Base-by-base conservation (phyloP, 345 rosid genomes). In the Salix udensis region DNA sequence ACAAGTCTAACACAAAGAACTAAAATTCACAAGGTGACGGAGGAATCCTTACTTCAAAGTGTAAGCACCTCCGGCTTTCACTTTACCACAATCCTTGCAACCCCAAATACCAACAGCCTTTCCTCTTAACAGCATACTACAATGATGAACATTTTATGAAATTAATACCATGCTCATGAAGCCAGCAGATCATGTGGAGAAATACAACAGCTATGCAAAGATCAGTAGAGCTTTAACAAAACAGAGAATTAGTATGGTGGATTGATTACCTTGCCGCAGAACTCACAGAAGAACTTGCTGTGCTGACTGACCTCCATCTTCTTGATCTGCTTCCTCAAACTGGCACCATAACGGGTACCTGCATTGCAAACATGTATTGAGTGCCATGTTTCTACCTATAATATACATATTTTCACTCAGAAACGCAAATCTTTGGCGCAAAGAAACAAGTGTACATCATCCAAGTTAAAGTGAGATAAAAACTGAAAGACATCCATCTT, bases 101-200 rank as follows among this genome's bases (percentile, higher is more conserved):
- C 94, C 91, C 98, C 98, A 95, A 9, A 95, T 90, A 18, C 98
- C 98, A 6, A 93, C 98, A 65, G 92, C 98, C 83, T 93, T 91
- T 70, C 98, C 98, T 90, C 88, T 95, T 93, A 69, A 95, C 98
- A 0, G 97, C 98, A 64, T 86, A 93, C 96, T 92, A 84, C 74
- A 73, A 18, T 19, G 74, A n/a, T 2, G 7, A 31, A 55, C 11
- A 48, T 15, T 36, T 48, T 28, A 14, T 14, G 13, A 24, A 7
- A 70, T 70, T 34, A 65, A 30, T 24, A 3, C 5, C 61, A 40
- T 60, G 19, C n/a, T 19, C 13, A 24, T 5, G 21, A 19, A 19
- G 7, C 58, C 70, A 67, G 15, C 28, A 72, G 2, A 34, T 58
- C 34, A 30, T 37, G 40, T 16, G 9, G 5, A 55, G 62, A 55